Evolutionary conservation across 2,329 filamentous ascomycete species (phyloP).

Genomic region (Xylaria sp.): DNA sequence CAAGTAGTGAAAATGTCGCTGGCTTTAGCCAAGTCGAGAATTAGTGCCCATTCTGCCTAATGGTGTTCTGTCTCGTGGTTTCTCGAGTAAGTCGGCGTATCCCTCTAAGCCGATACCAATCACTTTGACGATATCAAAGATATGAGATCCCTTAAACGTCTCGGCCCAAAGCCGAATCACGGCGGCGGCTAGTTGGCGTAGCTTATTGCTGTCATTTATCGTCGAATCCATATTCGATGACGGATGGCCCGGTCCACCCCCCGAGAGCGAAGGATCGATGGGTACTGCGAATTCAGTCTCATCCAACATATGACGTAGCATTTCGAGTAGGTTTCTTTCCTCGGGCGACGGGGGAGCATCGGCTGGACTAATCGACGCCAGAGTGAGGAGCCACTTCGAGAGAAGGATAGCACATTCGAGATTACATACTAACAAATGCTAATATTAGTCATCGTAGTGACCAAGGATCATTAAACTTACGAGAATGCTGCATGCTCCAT

Average conservation of each 20-base stretch:
- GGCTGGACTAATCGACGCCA: slow-evolving; percentile 56
- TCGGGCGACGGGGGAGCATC: slow-evolving; percentile 57
- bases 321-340: slow-evolving; percentile 61
- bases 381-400: slow-evolving; percentile 65
- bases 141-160: slow-evolving; percentile 65
- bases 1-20: background rate
- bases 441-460: slow-evolving; percentile 2
- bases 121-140: slow-evolving; percentile 64
- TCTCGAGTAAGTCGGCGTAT: slow-evolving; percentile 63
- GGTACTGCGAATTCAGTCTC: slow-evolving; percentile 68
- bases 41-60: slow-evolving; percentile 44
- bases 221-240: slow-evolving; percentile 49
- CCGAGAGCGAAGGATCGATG: slow-evolving; percentile 60
- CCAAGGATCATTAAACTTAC: slow-evolving; percentile 47
- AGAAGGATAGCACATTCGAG: slow-evolving; percentile 66
- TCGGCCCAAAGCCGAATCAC: slow-evolving; percentile 67
- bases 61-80: slow-evolving; percentile 55
- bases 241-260: slow-evolving; percentile 44
- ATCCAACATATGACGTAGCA: slow-evolving; percentile 62
- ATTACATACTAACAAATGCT: slow-evolving; percentile 56
- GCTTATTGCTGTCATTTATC: slow-evolving; percentile 55
- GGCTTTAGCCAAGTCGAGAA: slow-evolving; percentile 35
- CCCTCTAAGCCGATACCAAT: slow-evolving; percentile 63
- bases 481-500: slow-evolving; percentile 67
- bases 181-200: slow-evolving; percentile 61